A percentile compares a stretch with the other conserved stretches of the same genome.
These are phyloP conservation scores for Kurtzmaniella natalensis DNA, from an alignment of 1,139 yeast species.

Conservation along the genomic window DNA sequence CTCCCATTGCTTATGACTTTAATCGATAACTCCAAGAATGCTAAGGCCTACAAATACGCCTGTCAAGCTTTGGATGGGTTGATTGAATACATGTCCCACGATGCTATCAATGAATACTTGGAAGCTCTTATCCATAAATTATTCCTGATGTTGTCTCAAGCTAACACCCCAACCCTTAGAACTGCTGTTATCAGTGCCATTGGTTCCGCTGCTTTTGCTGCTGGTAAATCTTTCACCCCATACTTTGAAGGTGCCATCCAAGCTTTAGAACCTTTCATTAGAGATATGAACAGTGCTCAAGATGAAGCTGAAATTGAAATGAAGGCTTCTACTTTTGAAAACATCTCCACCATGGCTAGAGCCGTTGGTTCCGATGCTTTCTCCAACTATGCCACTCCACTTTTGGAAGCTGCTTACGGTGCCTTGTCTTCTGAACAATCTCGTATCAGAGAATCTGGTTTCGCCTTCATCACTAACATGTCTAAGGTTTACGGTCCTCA, in stretches of 20 bases:
- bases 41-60: constrained; percentile 85
- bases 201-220: constrained; percentile 95
- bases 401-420: constrained; percentile 82
- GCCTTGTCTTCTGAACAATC: constrained; percentile 76
- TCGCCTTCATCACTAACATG: constrained; percentile 90
- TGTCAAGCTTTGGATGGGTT: constrained; percentile 88
- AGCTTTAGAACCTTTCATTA: constrained; percentile 74
- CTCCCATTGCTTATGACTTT: constrained; percentile 83
- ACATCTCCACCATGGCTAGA: constrained; percentile 90
- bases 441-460: constrained; percentile 90
- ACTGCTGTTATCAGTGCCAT: constrained; percentile 92
- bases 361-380: constrained; percentile 93
- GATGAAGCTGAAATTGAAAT: constrained; percentile 77
- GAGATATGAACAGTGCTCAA: constrained; percentile 49
- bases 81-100: constrained; percentile 86
- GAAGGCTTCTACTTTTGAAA: constrained; percentile 88
- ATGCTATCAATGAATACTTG: constrained; percentile 75
- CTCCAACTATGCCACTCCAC: constrained; percentile 79
- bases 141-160: constrained; percentile 71
- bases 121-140: constrained; percentile 89
- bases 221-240: constrained; percentile 84
- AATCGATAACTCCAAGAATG: constrained; percentile 81
- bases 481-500: constrained; percentile 93
- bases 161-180: constrained; percentile 66
- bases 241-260: constrained; percentile 79